These are phyloP conservation scores for Poa annua DNA, from an alignment of 176 grass and related monocot species.

Conservation along the genomic window DNA sequence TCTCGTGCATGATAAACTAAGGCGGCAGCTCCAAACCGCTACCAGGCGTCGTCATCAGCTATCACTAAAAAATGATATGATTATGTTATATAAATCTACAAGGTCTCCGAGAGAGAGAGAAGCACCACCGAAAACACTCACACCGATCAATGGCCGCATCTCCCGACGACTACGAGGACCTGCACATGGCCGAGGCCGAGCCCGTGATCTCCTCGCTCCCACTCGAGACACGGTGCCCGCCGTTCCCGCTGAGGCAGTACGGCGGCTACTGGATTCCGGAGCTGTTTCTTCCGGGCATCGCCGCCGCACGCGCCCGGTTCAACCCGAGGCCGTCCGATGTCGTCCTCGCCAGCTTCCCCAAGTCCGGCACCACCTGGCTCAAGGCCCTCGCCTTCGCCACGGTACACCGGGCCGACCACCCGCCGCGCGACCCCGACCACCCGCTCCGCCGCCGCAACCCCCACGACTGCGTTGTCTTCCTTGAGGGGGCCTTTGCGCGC, in stretches of 20 bases:
- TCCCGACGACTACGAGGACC: too few species aligned
- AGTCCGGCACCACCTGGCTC: constrained; percentile 53
- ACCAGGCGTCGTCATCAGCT: too few species aligned
- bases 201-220: background rate
- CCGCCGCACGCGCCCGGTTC: background rate
- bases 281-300: background rate
- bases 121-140: too few species aligned
- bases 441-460: constrained; percentile 21
- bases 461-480: background rate
- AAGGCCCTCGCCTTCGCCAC: constrained; percentile 43
- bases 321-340: background rate
- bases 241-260: constrained; percentile 7
- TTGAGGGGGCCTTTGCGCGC: too few species aligned
- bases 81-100: too few species aligned
- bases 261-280: constrained; percentile 40
- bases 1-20: too few species aligned
- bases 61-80: too few species aligned
- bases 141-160: background rate
- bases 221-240: background rate
- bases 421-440: background rate
- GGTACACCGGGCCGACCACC: background rate
- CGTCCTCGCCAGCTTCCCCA: constrained; percentile 45
- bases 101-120: too few species aligned
- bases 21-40: too few species aligned
- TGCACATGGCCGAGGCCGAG: too few species aligned